These are phyloP conservation scores for Kodamaea kaohsiungensis DNA, from an alignment of 805 yeast species.

Conservation along the genomic window DNA sequence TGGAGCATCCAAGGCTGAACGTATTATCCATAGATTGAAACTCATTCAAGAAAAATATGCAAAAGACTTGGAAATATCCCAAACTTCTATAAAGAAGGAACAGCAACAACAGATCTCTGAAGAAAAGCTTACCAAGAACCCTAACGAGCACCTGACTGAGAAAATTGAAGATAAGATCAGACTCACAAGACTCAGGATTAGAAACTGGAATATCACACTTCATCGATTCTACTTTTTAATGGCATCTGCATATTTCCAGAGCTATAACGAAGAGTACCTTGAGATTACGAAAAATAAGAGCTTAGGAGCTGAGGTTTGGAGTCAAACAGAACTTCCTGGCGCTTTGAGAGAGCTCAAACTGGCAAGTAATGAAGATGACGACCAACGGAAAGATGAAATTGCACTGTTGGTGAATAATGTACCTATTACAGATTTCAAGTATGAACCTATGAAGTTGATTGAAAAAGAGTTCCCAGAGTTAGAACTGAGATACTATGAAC, in stretches of 20 bases:
- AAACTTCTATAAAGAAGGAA: background rate
- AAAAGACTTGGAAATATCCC: background rate
- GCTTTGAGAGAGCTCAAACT: slow-evolving; percentile 8
- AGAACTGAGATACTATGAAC: slow-evolving; percentile 32
- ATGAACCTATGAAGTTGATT: slow-evolving; percentile 6
- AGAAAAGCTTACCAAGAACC: background rate
- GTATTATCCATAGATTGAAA: slow-evolving; percentile 24
- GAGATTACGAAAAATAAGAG: slow-evolving; percentile 21
- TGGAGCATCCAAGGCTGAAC: slow-evolving; percentile 35
- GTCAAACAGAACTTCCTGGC: background rate
- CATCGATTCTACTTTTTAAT: slow-evolving; percentile 80
- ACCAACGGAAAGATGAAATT: slow-evolving; percentile 19
- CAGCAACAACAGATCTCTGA: slow-evolving; percentile 6
- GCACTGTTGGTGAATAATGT: slow-evolving; percentile 24
- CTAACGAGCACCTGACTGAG: background rate
- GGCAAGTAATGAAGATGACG: slow-evolving; percentile 10
- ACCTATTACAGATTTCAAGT: slow-evolving; percentile 11
- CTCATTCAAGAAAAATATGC: slow-evolving; percentile 16
- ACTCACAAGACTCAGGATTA: slow-evolving; percentile 29
- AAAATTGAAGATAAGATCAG: slow-evolving; percentile 26
- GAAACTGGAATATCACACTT: slow-evolving; percentile 57
- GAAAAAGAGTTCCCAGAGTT: slow-evolving; percentile 12
- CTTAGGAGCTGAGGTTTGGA: slow-evolving; percentile 5
- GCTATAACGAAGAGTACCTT: slow-evolving; percentile 36
- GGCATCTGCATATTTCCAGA: slow-evolving; percentile 71